Conservation (phyloP, 768 basidiomycete genomes). For the Amanita pallidorosea region DNA sequence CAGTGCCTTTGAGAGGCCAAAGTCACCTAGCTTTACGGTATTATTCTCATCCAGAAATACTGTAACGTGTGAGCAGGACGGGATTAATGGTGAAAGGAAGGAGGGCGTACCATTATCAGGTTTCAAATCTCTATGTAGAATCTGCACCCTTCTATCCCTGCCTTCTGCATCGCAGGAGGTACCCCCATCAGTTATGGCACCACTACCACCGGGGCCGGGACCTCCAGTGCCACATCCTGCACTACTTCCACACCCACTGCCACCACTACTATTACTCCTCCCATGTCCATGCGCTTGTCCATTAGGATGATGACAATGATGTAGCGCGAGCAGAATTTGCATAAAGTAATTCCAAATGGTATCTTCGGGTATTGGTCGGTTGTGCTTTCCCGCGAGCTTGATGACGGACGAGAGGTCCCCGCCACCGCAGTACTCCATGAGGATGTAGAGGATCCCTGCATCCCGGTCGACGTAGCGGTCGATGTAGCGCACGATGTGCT, state of each 20-base stretch:
- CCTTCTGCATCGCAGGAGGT: constrained; percentile 24
- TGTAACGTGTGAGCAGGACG: constrained; percentile 15
- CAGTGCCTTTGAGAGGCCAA: constrained; percentile 91
- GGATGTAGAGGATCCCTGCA: constrained; percentile 83
- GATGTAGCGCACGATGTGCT: constrained; percentile 93
- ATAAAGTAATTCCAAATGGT: constrained; percentile 94
- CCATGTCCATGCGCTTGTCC: constrained; percentile 23
- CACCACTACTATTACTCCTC: constrained; percentile 28
- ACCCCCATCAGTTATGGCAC: constrained; percentile 7
- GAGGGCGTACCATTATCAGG: constrained; percentile 80
- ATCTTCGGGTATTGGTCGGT: constrained; percentile 78
- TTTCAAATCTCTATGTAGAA: constrained; percentile 92
- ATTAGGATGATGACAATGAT: constrained; percentile 86
- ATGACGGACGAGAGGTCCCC: constrained; percentile 89
- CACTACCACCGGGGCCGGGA: not conserved
- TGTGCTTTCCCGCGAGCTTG: constrained; percentile 60
- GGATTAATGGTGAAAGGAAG: not conserved
- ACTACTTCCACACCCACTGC: constrained; percentile 11
- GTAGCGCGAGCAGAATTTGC: constrained; percentile 82
- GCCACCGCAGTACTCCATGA: constrained; percentile 99
- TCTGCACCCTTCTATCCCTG: constrained; percentile 54
- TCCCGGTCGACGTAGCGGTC: constrained; percentile 90
- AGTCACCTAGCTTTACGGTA: constrained; percentile 93
- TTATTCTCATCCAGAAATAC: constrained; percentile 85
- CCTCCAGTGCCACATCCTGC: constrained; percentile 33